These are phyloP conservation scores for Astragalus glycyphyllos DNA, from an alignment of 306 rosid species.

Conservation along the genomic window DNA sequence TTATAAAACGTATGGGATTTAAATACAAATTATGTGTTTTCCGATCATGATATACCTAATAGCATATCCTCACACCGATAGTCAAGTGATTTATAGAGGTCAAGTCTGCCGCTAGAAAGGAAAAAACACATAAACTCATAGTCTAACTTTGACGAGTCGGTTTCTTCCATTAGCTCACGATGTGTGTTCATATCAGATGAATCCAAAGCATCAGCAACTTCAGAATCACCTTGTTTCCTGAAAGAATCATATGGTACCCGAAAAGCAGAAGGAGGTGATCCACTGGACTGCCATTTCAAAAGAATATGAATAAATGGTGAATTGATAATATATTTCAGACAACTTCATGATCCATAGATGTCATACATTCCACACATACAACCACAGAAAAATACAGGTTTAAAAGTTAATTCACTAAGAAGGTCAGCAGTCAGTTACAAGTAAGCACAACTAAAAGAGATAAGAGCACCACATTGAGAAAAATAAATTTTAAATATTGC, in stretches of 20 bases:
- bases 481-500: conserved; percentile 4
- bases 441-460: conserved; percentile 25
- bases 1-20: conserved; percentile 19
- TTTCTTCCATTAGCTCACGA: conserved; percentile 47
- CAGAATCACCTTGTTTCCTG: conserved; percentile 59
- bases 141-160: conserved; percentile 65
- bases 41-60: conserved; percentile 57
- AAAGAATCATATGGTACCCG: conserved; percentile 82
- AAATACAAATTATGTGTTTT: conserved; percentile 28
- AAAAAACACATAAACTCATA: conserved; percentile 82
- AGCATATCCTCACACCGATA: conserved; percentile 93
- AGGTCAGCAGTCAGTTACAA: conserved; percentile 22
- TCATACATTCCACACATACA: conserved; percentile 26
- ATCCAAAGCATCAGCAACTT: conserved; percentile 49
- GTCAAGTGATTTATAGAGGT: conserved; percentile 79
- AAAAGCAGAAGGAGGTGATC: conserved; percentile 98
- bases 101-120: conserved; percentile 78
- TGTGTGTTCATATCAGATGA: conserved; percentile 43
- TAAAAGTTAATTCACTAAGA: conserved; percentile 9
- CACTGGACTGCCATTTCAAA: conserved; percentile 87
- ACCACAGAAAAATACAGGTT: conserved; percentile 2
- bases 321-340: conserved; percentile 30
- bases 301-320: conserved; percentile 44
- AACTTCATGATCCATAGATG: conserved; percentile 32
- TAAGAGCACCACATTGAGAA: conserved; percentile 24